Base-by-base conservation (phyloP, 1,284 basidiomycete genomes). In the Cutaneotrichosporon cavernicola region DNA sequence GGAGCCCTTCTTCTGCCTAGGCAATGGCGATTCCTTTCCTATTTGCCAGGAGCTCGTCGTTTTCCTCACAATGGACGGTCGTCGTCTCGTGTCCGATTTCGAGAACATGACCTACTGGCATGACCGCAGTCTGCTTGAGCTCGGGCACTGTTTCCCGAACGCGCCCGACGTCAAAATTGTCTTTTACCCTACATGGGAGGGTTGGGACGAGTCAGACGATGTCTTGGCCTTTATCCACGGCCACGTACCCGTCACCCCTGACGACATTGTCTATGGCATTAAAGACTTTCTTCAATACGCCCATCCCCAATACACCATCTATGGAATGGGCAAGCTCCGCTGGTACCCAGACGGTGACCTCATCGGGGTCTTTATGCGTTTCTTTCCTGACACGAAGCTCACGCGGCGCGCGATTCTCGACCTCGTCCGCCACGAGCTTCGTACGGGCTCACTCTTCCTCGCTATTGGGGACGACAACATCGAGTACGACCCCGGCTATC, bases 121-220 rank as follows among this genome's bases (percentile, higher is more conserved):
- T n/a, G 3, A 21, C 32, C 30, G 2, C 16, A 13, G 14, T 13
- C 52, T 55, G 11, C 31, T 13, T n/a, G 18, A 32, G 2, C 18
- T 55, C 21, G 52, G 32, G 9, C 6, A 1, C 8, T 32, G 16
- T 32, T 32, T 34, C 32, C 22, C 26, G 1, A 32, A 16, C 22
- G 31, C 31, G 16, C 32, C 16, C 31, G 32, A 34, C 31, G 6
- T n/a, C 31, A 55, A 55, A n/a, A 10, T 55, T 14, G 52, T 55
- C 52, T 55, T 34, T 30, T 36, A 32, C 13, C 30, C 32, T 16
- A 32, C 14, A 4, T 55, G 52, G 52, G 52, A 59, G 36, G 58
- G 58, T 14, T 59, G 58, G 58, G 46, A 32, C 38, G 40, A 30
- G 22, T n/a, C n/a, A 22, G 56, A 57, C 56, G 56, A 43, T 6